Evolutionary conservation across 768 basidiomycete species (phyloP).

Genomic region (Boletus subcaerulescens): DNA sequence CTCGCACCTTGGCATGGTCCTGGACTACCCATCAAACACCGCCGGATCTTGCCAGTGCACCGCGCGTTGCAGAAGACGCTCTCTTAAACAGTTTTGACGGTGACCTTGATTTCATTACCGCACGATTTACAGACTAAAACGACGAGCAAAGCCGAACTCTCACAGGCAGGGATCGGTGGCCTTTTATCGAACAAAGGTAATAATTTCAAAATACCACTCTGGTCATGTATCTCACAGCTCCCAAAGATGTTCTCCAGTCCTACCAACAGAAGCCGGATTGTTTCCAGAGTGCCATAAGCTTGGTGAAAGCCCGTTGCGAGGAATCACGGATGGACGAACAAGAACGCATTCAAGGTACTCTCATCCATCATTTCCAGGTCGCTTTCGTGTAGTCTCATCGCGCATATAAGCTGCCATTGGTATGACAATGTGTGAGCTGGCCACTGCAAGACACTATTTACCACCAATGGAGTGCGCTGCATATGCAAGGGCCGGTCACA

Average conservation of each 20-base stretch:
- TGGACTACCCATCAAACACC: slow-evolving; percentile 28
- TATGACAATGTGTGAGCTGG: slow-evolving; percentile 79
- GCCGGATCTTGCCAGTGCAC: slow-evolving; percentile 10
- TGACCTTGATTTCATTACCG: slow-evolving; percentile 11
- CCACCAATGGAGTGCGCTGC: slow-evolving; percentile 61
- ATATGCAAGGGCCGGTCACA: slow-evolving; percentile 8
- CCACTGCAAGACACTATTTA: slow-evolving; percentile 66
- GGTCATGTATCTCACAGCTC: slow-evolving; percentile 8
- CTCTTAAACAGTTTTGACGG: slow-evolving; percentile 22
- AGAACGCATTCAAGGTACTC: slow-evolving; percentile 56
- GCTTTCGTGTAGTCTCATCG: slow-evolving; percentile 1
- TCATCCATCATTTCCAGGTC: not conserved
- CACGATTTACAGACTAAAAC: slow-evolving; percentile 9
- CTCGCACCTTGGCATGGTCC: slow-evolving; percentile 25
- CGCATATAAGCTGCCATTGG: slow-evolving; percentile 61
- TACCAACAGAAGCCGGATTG: slow-evolving; percentile 57
- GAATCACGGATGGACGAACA: slow-evolving; percentile 59
- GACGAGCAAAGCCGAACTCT: slow-evolving; percentile 15
- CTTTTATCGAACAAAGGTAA: slow-evolving; percentile 16
- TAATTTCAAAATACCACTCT: not conserved
- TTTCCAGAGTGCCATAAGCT: slow-evolving; percentile 51
- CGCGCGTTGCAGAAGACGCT: slow-evolving; percentile 2
- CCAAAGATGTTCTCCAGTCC: slow-evolving; percentile 39
- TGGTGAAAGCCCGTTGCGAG: slow-evolving; percentile 49
- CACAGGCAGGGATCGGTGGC: slow-evolving; percentile 19